Percentiles rank a stretch among this genome's conserved stretches.
Evolutionary conservation across 768 basidiomycete species (phyloP).

Genomic region (Calocybe gangraenosa): DNA sequence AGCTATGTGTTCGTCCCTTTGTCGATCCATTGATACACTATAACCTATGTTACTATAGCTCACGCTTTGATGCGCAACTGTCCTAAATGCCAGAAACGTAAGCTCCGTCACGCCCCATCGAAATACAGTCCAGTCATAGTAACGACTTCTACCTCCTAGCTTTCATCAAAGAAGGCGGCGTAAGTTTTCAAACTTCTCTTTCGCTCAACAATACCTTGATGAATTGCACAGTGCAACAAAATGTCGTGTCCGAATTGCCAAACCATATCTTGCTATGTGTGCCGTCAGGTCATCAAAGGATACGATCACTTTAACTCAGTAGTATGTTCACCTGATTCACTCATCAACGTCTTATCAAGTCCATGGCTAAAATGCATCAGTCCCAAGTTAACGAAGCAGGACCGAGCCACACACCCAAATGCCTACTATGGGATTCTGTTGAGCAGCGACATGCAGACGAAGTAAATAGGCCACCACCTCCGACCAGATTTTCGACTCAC

Average conservation of each 20-base stretch:
- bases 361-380: constrained; percentile 6
- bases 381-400: constrained; percentile 11
- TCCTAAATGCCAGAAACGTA: constrained; percentile 81
- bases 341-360: constrained; percentile 10
- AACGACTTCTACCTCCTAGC: constrained; percentile 33
- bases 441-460: constrained; percentile 66
- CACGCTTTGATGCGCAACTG: constrained; percentile 84
- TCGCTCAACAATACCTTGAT: neutral
- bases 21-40: neutral
- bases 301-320: constrained; percentile 75
- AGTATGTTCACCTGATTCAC: constrained; percentile 27
- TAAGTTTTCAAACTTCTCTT: constrained; percentile 31
- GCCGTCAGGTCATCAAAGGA: constrained; percentile 65
- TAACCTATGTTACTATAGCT: constrained; percentile 34
- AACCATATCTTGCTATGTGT: constrained; percentile 81
- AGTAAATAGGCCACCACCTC: constrained; percentile 28
- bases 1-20: constrained; percentile 71
- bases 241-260: constrained; percentile 76
- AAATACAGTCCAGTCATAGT: neutral
- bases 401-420: constrained; percentile 37
- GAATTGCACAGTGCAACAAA: constrained; percentile 74
- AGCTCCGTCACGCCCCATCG: constrained; percentile 8
- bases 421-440: constrained; percentile 63
- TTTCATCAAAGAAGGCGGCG: constrained; percentile 77
- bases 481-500: neutral